These are phyloP conservation scores for Xylaria cubensis DNA, from an alignment of 495 filamentous ascomycete species.

Conservation along the genomic window DNA sequence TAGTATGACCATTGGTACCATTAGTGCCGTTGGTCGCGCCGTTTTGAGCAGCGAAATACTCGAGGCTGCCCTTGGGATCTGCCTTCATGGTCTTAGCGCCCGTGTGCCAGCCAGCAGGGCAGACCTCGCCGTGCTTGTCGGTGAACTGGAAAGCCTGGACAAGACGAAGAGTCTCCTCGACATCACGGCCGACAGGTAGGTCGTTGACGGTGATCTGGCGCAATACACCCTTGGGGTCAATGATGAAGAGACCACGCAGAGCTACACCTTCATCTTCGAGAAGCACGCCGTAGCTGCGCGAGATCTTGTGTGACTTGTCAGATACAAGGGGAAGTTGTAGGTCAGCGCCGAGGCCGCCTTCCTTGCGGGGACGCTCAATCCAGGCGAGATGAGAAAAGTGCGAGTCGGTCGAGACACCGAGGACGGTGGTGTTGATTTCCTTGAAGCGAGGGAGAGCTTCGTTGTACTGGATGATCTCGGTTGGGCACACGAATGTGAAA, in stretches of 20 bases:
- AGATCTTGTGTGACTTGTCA: constrained; percentile 63
- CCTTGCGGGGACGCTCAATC: constrained; percentile 56
- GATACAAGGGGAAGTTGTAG: constrained; percentile 61
- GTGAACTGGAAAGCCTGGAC: constrained; percentile 67
- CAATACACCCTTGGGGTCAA: constrained; percentile 62
- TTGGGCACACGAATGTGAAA: constrained; percentile 61
- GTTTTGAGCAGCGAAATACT: constrained; percentile 49
- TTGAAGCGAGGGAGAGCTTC: constrained; percentile 42
- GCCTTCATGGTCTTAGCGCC: constrained; percentile 61
- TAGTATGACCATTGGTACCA: constrained; percentile 10
- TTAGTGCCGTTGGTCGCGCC: constrained; percentile 31
- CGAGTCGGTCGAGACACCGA: constrained; percentile 47
- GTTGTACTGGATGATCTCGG: constrained; percentile 56
- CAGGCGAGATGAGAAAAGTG: constrained; percentile 63
- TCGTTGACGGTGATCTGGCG: constrained; percentile 68
- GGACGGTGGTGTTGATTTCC: constrained; percentile 40
- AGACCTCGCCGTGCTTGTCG: constrained; percentile 66
- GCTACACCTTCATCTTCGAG: constrained; percentile 64
- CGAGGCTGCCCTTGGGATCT: constrained; percentile 53
- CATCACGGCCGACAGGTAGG: constrained; percentile 62
- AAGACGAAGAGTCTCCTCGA: constrained; percentile 64
- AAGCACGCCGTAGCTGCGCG: constrained; percentile 62
- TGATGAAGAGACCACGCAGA: constrained; percentile 65
- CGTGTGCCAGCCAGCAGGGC: constrained; percentile 63
- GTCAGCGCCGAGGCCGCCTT: constrained; percentile 59